Conservation (phyloP, 2,329 filamentous ascomycete genomes). For the Leptographium lundbergii region DNA sequence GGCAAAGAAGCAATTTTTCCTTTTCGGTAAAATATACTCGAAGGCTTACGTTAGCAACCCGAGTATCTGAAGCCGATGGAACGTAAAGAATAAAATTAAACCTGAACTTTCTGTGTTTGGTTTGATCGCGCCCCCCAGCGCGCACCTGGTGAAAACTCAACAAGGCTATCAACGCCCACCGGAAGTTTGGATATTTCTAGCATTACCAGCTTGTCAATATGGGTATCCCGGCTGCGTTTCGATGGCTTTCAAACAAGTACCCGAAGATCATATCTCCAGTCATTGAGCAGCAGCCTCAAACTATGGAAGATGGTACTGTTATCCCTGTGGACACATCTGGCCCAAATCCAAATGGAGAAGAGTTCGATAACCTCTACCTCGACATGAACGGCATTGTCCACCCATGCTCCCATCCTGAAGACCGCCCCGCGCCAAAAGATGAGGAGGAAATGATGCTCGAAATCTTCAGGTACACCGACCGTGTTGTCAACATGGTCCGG, state of each 20-base stretch:
- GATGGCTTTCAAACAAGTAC: constrained; percentile 95
- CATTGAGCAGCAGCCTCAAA: constrained; percentile 69
- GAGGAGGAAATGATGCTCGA: constrained; percentile 99
- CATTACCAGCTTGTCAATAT: constrained; percentile 33
- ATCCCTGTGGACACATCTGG: constrained; percentile 76
- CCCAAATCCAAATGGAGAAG: constrained; percentile 92
- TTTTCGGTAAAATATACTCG: not conserved
- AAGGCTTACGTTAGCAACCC: not conserved
- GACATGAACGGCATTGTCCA: constrained; percentile 99
- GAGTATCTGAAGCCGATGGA: not conserved
- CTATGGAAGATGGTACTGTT: constrained; percentile 65
- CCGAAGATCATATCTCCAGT: constrained; percentile 94
- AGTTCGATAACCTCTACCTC: constrained; percentile 94
- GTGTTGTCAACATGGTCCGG: constrained; percentile 96
- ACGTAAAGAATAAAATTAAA: not conserved
- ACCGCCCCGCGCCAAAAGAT: constrained; percentile 76
- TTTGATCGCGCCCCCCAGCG: not conserved
- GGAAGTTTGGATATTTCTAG: not conserved
- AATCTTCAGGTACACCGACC: constrained; percentile 96
- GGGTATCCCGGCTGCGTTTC: constrained; percentile 90
- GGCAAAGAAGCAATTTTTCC: not conserved
- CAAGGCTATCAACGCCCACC: not conserved
- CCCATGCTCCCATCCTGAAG: constrained; percentile 95
- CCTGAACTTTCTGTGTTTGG: not conserved
- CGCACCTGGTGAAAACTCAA: not conserved